These are phyloP conservation scores for Zizania latifolia DNA, from an alignment of 176 grass and related monocot species.

Conservation along the genomic window DNA sequence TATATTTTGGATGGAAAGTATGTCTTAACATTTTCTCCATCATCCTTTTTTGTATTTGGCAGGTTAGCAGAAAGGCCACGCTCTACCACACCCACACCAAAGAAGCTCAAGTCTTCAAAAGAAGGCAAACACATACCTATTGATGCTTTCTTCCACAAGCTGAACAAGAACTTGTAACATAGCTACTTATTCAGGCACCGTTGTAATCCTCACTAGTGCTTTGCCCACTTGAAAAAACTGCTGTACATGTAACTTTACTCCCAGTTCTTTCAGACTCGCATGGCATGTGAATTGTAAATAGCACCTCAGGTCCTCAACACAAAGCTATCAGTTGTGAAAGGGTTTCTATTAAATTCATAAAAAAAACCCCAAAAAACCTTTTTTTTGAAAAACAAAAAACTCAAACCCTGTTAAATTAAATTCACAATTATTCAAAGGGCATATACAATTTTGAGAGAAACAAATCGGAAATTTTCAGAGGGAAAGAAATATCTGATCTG, in stretches of 20 bases:
- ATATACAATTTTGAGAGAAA: not conserved
- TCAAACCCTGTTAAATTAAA: not conserved
- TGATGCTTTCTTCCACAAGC: conserved; percentile 65
- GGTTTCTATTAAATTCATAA: too few species aligned
- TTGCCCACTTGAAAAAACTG: not conserved
- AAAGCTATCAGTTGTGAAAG: not conserved
- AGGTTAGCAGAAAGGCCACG: conserved; percentile 36
- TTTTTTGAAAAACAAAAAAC: too few species aligned
- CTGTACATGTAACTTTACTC: conserved; percentile 18
- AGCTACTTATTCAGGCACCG: not conserved
- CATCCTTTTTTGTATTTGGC: not conserved
- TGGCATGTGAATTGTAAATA: conserved; percentile 46
- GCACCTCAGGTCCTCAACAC: not conserved
- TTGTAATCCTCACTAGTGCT: not conserved
- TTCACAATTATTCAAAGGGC: not conserved
- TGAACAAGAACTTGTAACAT: conserved; percentile 38
- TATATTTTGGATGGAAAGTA: too few species aligned
- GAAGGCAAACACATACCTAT: conserved; percentile 73
- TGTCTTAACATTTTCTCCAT: not conserved
- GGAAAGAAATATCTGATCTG: not conserved
- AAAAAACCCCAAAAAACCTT: too few species aligned
- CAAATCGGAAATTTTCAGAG: not conserved
- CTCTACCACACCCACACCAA: conserved; percentile 23
- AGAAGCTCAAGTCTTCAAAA: conserved; percentile 49
- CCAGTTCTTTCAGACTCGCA: not conserved